A percentile compares a stretch with the other conserved stretches of the same genome.
Conservation (phyloP, 495 filamentous ascomycete species). For the Cercophora samala region DNA sequence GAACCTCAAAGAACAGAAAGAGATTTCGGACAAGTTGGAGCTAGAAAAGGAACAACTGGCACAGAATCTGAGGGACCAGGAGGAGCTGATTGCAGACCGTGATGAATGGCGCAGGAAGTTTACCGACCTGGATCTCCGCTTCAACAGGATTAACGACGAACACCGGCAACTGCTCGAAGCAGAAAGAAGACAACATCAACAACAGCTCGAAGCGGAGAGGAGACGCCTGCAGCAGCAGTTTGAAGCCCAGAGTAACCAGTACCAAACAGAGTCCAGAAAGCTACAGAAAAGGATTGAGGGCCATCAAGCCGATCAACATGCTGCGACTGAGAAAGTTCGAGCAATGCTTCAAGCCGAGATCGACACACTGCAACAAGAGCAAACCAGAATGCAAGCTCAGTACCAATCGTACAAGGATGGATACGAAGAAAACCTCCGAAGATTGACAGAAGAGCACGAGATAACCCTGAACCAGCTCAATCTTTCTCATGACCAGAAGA, state of each 20-base stretch:
- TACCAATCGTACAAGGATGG: not conserved
- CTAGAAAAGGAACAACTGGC: not conserved
- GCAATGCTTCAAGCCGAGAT: not conserved
- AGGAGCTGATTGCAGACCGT: not conserved
- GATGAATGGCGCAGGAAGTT: not conserved
- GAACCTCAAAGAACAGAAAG: not conserved
- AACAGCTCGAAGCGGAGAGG: not conserved
- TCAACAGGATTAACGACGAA: not conserved
- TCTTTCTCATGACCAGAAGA: not conserved
- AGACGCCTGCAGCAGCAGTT: not conserved
- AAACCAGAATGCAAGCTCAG: not conserved
- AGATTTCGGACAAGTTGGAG: not conserved
- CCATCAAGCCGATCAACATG: not conserved
- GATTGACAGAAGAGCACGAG: not conserved
- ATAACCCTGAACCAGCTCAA: not conserved
- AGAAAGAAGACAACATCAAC: not conserved
- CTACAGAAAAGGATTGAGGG: not conserved
- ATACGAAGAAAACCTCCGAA: not conserved
- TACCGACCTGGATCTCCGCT: not conserved
- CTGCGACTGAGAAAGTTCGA: not conserved
- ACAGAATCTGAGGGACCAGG: not conserved
- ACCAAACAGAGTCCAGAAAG: not conserved
- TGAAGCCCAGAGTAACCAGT: not conserved
- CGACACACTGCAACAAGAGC: not conserved
- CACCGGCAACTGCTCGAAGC: too few relatives aligned